These are phyloP conservation scores for Termitomyces sp. DNA, from an alignment of 768 basidiomycete species.

Conservation along the genomic window DNA sequence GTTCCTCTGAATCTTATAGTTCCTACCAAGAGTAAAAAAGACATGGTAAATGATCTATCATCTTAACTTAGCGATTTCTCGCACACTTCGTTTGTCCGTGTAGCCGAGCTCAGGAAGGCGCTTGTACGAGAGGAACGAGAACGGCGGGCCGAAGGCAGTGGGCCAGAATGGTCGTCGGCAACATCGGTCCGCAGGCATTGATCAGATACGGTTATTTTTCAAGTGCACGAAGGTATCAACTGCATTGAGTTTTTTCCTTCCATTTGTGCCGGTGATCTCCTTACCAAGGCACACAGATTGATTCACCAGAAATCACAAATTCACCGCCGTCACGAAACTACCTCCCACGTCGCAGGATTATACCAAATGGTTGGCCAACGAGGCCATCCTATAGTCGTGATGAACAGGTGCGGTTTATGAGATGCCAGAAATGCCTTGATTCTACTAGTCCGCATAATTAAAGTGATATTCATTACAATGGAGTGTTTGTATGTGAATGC, in stretches of 20 bases:
- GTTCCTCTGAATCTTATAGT: not conserved
- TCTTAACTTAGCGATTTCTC: too few species aligned
- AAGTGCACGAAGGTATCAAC: not conserved
- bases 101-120: not conserved
- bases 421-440: constrained; percentile 8
- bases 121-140: not conserved
- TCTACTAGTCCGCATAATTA: not conserved
- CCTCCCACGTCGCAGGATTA: constrained; percentile 4
- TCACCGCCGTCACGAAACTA: not conserved
- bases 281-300: not conserved
- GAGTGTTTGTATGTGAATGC: not conserved
- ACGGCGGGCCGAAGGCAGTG: not conserved
- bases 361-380: constrained; percentile 3
- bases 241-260: not conserved
- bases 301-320: constrained; percentile 1
- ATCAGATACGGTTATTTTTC: not conserved
- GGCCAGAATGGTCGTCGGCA: not conserved
- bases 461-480: not conserved
- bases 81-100: not conserved
- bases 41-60: not conserved
- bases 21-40: not conserved
- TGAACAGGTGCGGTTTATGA: not conserved
- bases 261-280: not conserved
- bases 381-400: not conserved
- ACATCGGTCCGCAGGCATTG: not conserved